These are phyloP conservation scores for Globisporangium paddicum DNA, from an alignment of 352 stramenopile genomes.

Conservation along the genomic window DNA sequence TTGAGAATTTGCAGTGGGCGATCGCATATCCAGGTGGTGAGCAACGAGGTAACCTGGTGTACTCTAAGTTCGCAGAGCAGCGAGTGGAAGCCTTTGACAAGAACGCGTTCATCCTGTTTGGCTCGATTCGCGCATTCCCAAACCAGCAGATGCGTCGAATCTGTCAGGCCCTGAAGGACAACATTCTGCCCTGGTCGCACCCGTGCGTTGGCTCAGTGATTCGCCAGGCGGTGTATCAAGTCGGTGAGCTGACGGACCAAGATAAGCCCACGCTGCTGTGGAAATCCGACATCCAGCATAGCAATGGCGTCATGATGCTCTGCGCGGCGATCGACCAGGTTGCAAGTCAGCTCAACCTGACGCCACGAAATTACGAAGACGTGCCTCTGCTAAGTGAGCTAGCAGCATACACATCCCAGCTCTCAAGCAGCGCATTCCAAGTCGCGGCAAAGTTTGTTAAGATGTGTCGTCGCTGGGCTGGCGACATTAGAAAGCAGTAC, in stretches of 20 bases:
- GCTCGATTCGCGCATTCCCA: conserved; percentile 33
- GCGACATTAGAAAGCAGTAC: background rate
- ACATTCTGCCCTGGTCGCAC: conserved; percentile 43
- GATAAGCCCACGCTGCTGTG: conserved; percentile 17
- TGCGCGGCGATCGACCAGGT: conserved; percentile 12
- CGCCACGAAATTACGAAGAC: background rate
- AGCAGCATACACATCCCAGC: background rate
- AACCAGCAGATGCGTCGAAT: conserved; percentile 45
- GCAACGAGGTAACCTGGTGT: conserved; percentile 39
- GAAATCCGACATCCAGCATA: conserved; percentile 35
- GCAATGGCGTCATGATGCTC: conserved; percentile 5
- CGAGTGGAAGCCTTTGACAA: conserved; percentile 19
- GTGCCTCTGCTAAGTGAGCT: conserved; percentile 1
- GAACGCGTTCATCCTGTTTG: conserved; percentile 24
- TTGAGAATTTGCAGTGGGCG: conserved; percentile 30
- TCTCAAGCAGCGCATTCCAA: background rate
- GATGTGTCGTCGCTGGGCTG: background rate
- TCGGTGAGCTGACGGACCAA: conserved; percentile 36
- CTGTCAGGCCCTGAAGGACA: conserved; percentile 29
- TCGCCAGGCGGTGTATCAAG: conserved; percentile 44
- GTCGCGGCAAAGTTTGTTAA: background rate
- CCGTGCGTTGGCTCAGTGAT: conserved; percentile 29
- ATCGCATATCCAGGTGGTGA: conserved; percentile 29
- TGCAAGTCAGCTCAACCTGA: background rate
- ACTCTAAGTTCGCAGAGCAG: conserved; percentile 24